phyloP scores from a whole-genome alignment of 805 yeast species.

The Starmerella cellae region DNA sequence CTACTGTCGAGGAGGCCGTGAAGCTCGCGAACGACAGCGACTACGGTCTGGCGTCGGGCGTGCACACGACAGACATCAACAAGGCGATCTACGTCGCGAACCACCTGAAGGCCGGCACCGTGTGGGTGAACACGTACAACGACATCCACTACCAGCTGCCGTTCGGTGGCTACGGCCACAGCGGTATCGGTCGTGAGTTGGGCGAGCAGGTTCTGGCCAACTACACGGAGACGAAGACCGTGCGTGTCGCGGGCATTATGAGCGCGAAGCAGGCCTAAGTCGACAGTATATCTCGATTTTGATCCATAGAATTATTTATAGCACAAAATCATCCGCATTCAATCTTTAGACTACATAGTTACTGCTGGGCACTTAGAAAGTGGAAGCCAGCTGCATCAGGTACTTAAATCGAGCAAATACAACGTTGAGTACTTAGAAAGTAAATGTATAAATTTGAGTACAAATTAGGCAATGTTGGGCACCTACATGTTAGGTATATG shows the following conservation, averaged over 20 bases:
- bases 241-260: conserved; percentile 47
- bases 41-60: conserved; percentile 74
- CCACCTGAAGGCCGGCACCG: conserved; percentile 51
- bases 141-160: conserved; percentile 55
- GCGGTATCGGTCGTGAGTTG: conserved; percentile 72
- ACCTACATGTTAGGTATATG: too few relatives aligned
- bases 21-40: conserved; percentile 55
- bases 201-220: conserved; percentile 59
- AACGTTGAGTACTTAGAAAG: too few relatives aligned
- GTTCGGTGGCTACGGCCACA: conserved; percentile 68
- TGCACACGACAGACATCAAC: conserved; percentile 55
- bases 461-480: too few relatives aligned
- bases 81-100: conserved; percentile 53
- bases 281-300: too few relatives aligned
- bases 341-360: too few relatives aligned
- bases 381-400: too few relatives aligned
- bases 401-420: too few relatives aligned
- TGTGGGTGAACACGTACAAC: conserved; percentile 58
- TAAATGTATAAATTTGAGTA: too few relatives aligned
- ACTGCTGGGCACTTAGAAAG: too few relatives aligned
- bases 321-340: too few relatives aligned
- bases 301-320: neutral
- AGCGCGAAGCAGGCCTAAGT: conserved; percentile 1
- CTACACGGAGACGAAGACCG: conserved; percentile 65
- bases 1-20: conserved; percentile 54